Evolutionary conservation across 2,329 filamentous ascomycete species (phyloP).

Genomic region (Aaosphaeria arxii): DNA sequence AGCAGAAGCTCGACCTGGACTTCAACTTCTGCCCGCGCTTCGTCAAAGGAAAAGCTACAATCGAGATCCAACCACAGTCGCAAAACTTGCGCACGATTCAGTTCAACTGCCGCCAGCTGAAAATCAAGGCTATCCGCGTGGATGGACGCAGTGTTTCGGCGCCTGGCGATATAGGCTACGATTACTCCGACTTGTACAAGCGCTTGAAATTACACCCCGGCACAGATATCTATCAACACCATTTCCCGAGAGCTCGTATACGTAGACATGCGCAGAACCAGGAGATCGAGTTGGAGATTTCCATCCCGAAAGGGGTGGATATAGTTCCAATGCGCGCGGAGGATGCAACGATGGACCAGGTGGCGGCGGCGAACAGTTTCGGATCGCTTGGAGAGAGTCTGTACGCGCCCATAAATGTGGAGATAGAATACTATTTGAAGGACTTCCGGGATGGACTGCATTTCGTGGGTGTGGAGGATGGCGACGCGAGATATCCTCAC

Average conservation of each 20-base stretch:
- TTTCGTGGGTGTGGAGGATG: constrained; percentile 80
- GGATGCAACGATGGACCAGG: constrained; percentile 36
- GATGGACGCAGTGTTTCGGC: constrained; percentile 25
- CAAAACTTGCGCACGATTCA: constrained; percentile 54
- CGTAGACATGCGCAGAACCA: constrained; percentile 54
- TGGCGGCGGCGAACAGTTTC: constrained; percentile 13
- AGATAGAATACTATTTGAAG: constrained; percentile 74
- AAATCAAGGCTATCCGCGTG: constrained; percentile 51
- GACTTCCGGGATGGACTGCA: constrained; percentile 83
- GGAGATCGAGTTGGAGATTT: constrained; percentile 58
- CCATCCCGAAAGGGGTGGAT: constrained; percentile 58
- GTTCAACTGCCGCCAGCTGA: constrained; percentile 63
- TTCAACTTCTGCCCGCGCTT: constrained; percentile 76
- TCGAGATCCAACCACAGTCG: constrained; percentile 68
- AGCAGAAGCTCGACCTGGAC: constrained; percentile 87
- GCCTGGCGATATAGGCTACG: constrained; percentile 5
- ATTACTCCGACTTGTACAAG: constrained; percentile 64
- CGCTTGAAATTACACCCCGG: constrained; percentile 60
- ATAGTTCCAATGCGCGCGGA: constrained; percentile 60
- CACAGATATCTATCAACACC: constrained; percentile 69
- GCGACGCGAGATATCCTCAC: constrained; percentile 83
- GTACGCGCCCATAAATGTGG: constrained; percentile 61
- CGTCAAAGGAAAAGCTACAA: constrained; percentile 75
- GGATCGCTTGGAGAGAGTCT: constrained; percentile 25
- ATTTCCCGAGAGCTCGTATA: constrained; percentile 69